phyloP scores from a whole-genome alignment of 805 yeast species.

The Candida parachauliodes region DNA sequence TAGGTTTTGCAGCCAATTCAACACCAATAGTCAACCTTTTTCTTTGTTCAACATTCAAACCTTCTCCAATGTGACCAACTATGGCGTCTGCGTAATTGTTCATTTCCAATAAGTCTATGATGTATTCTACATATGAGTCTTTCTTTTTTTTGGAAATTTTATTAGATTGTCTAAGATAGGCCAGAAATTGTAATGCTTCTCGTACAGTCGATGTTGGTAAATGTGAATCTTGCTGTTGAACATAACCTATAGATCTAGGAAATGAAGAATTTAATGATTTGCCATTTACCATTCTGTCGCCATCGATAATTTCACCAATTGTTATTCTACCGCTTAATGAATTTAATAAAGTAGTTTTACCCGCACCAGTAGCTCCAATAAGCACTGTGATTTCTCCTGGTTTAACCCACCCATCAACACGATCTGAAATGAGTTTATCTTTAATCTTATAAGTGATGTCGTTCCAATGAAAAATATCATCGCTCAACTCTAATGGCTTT shows the following conservation, averaged over 20 bases:
- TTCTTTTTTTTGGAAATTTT: not conserved
- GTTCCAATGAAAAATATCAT: conserved; percentile 35
- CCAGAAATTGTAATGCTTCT: not conserved
- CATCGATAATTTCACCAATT: conserved; percentile 33
- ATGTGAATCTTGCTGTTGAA: not conserved
- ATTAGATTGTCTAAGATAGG: not conserved
- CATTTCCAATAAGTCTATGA: not conserved
- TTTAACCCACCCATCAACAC: conserved; percentile 59
- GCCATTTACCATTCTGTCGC: conserved; percentile 59
- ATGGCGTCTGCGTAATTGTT: not conserved
- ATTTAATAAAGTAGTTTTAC: conserved; percentile 24
- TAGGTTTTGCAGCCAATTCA: not conserved
- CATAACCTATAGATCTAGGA: conserved; percentile 50
- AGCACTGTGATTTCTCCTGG: conserved; percentile 51
- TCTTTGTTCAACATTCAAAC: not conserved
- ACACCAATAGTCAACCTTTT: not conserved
- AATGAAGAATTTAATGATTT: conserved; percentile 55
- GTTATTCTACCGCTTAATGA: conserved; percentile 57
- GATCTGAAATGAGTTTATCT: conserved; percentile 33
- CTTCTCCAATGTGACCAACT: not conserved
- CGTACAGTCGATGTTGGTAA: not conserved
- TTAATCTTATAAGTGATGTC: conserved; percentile 34
- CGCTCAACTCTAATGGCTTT: conserved; percentile 5
- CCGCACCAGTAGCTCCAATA: not conserved
- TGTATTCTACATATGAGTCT: not conserved